Evolutionary conservation across 202 grass and related monocot species (phyloP).

Genomic region (Brachypodium distachyon): DNA sequence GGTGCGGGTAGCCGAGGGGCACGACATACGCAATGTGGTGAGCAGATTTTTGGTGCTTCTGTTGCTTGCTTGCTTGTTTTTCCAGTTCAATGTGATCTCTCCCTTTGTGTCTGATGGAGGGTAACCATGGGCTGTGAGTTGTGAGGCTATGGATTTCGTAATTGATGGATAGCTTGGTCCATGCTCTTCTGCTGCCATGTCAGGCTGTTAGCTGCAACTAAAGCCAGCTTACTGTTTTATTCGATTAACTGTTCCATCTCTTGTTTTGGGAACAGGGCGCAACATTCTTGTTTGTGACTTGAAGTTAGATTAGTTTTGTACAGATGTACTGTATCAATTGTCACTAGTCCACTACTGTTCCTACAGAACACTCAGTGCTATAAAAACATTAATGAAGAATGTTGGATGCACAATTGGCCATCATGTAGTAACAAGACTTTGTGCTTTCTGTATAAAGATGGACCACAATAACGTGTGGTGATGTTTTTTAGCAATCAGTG

Average conservation of each 20-base stretch:
- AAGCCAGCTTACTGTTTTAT: not conserved
- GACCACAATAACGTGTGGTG: not conserved
- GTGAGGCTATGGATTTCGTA: not conserved
- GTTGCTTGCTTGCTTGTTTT: not conserved
- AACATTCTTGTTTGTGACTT: not conserved
- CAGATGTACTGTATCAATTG: not conserved
- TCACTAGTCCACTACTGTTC: not conserved
- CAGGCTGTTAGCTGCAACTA: not conserved
- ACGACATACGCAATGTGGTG: constrained; percentile 71
- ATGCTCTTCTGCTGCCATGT: not conserved
- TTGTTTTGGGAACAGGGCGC: not conserved
- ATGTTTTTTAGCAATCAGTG: not conserved
- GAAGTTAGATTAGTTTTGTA: not conserved
- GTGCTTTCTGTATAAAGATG: not conserved
- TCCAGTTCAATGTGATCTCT: not conserved
- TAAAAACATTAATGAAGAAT: not conserved
- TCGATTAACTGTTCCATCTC: not conserved
- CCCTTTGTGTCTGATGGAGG: not conserved
- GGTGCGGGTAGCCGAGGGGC: constrained; percentile 23
- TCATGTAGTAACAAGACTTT: not conserved
- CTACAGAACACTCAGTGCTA: not conserved
- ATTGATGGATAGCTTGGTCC: not conserved
- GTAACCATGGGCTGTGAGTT: not conserved
- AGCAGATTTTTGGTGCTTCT: not conserved
- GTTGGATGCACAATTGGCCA: not conserved